Evolutionary conservation across 768 basidiomycete genomes (phyloP).

Genomic region (Pulveroboletus sp.): DNA sequence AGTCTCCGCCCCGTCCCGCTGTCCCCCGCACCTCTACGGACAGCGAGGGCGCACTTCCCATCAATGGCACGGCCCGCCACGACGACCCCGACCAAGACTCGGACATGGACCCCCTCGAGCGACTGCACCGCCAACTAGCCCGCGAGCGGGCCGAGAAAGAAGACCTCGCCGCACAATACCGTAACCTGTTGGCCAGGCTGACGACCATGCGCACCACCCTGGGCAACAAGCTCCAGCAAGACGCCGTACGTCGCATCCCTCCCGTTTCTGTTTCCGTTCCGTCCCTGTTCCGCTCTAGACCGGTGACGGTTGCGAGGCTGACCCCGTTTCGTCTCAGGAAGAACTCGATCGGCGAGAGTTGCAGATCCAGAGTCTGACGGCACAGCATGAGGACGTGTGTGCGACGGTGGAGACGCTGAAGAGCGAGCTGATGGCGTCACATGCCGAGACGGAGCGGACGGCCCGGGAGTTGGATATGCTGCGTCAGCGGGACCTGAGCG

Average conservation of each 20-base stretch:
- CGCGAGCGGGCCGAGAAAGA: constrained; percentile 84
- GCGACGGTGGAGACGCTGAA: constrained; percentile 76
- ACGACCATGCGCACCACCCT: constrained; percentile 91
- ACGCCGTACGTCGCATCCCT: constrained; percentile 70
- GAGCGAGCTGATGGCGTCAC: constrained; percentile 70
- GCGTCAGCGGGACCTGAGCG: constrained; percentile 62
- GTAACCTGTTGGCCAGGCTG: constrained; percentile 79
- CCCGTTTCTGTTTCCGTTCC: not conserved
- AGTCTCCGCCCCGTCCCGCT: constrained; percentile 30
- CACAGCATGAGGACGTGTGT: constrained; percentile 71
- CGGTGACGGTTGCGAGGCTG: too few relatives aligned
- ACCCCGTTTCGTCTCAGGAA: constrained; percentile 65
- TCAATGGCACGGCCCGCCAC: constrained; percentile 34
- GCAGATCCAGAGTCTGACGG: constrained; percentile 71
- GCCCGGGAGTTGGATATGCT: constrained; percentile 66
- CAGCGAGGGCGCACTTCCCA: constrained; percentile 35
- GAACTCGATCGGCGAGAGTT: constrained; percentile 94
- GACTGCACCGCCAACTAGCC: constrained; percentile 72
- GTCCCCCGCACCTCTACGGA: constrained; percentile 36
- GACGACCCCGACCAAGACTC: constrained; percentile 40
- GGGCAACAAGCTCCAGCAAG: constrained; percentile 92
- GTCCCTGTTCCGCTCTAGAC: too few relatives aligned
- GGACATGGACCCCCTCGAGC: constrained; percentile 46
- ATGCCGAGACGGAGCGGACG: constrained; percentile 69
- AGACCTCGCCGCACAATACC: constrained; percentile 78